A percentile compares a stretch with the other conserved stretches of the same genome.
These are phyloP conservation scores for Fusarium nelsonii DNA, from an alignment of 2,329 filamentous ascomycete genomes.

Conservation along the genomic window DNA sequence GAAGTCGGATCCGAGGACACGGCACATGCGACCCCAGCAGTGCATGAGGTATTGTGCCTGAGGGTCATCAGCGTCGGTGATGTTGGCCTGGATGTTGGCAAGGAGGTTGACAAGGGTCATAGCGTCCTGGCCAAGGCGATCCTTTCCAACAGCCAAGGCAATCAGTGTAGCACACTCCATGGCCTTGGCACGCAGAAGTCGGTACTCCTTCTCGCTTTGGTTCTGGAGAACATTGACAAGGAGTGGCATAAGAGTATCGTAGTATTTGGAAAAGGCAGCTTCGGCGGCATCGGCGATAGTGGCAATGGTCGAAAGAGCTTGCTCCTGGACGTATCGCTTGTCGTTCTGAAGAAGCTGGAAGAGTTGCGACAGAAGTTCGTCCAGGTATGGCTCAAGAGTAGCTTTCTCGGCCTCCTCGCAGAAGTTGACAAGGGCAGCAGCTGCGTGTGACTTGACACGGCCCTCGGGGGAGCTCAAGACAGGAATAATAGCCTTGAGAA, in stretches of 20 bases:
- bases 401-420: slow-evolving; percentile 97
- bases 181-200: slow-evolving; percentile 91
- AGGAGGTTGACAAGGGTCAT: slow-evolving; percentile 88
- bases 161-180: slow-evolving; percentile 99
- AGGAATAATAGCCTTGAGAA: slow-evolving; percentile 91
- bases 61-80: slow-evolving; percentile 92
- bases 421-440: slow-evolving; percentile 98
- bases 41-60: slow-evolving; percentile 97
- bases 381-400: slow-evolving; percentile 91
- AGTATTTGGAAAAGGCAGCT: slow-evolving; percentile 93
- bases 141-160: slow-evolving; percentile 92
- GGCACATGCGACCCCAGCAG: slow-evolving; percentile 99
- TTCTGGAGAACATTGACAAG: slow-evolving; percentile 89
- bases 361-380: slow-evolving; percentile 85
- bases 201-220: slow-evolving; percentile 93
- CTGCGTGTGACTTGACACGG: slow-evolving; percentile 95
- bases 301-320: slow-evolving; percentile 96
- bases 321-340: slow-evolving; percentile 97
- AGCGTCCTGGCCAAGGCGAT: slow-evolving; percentile 89
- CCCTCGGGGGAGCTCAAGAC: slow-evolving; percentile 91
- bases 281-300: slow-evolving; percentile 99
- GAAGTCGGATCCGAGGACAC: slow-evolving; percentile 90
- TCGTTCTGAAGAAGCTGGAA: slow-evolving; percentile 90
- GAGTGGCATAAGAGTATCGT: slow-evolving; percentile 94
- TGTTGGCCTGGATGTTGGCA: slow-evolving; percentile 85